Conservation (phyloP, 306 rosid genomes). For the Castanea mollissima region DNA sequence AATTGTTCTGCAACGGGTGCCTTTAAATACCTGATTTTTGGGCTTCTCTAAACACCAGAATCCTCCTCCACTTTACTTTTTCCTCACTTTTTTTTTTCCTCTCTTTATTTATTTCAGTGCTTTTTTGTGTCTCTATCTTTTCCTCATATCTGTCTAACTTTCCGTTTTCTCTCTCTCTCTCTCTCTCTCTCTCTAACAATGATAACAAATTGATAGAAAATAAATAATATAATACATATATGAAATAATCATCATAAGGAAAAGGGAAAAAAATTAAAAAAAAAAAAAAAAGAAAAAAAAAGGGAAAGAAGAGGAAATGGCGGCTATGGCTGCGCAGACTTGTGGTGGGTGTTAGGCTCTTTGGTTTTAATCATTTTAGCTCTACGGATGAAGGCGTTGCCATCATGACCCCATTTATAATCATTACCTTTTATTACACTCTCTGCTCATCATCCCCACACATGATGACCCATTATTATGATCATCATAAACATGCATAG, state of each 20-base stretch:
- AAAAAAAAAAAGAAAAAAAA: not conserved
- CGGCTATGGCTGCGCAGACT: constrained; percentile 86
- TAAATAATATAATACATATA: not conserved
- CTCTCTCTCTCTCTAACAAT: not conserved
- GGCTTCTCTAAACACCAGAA: constrained; percentile 15
- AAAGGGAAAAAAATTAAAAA: not conserved
- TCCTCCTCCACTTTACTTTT: constrained; percentile 5
- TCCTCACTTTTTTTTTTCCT: not conserved
- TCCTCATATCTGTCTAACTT: constrained; percentile 11
- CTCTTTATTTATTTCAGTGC: constrained; percentile 1
- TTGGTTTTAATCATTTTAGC: constrained; percentile 28
- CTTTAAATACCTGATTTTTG: constrained; percentile 39
- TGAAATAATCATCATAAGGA: not conserved
- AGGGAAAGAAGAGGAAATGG: constrained; percentile 34
- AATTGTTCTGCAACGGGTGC: constrained; percentile 4
- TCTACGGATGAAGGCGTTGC: constrained; percentile 31
- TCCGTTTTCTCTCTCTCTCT: not conserved
- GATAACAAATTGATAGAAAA: constrained; percentile 4
- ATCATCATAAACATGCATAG: constrained; percentile 6
- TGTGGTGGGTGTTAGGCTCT: not conserved
- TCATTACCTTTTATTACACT: constrained; percentile 36
- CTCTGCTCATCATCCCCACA: not conserved
- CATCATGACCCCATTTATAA: constrained; percentile 49
- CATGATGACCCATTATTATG: not conserved
- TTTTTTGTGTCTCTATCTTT: constrained; percentile 13